Conservation (phyloP, 2,329 filamentous ascomycete genomes). For the Aspergillus tanneri region DNA sequence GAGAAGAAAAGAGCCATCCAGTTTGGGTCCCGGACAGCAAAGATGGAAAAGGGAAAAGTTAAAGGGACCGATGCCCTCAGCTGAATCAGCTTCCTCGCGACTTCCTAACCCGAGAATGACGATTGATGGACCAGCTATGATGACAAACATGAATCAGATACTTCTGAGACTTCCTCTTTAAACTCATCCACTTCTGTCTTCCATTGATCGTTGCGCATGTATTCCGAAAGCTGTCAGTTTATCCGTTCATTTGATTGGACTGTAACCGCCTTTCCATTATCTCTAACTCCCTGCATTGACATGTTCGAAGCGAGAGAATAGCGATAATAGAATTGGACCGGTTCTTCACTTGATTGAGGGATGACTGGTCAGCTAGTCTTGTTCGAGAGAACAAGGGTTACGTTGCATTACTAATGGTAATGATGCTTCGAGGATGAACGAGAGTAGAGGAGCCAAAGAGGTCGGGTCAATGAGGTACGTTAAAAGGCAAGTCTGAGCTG, state of each 20-base stretch:
- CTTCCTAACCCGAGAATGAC: background rate
- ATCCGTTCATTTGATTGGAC: slow-evolving; percentile 4
- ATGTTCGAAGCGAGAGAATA: slow-evolving; percentile 3
- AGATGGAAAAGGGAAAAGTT: slow-evolving; percentile 67
- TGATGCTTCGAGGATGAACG: background rate
- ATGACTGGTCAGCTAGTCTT: too few species aligned
- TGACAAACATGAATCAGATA: slow-evolving; percentile 45
- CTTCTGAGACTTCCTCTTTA: slow-evolving; percentile 35
- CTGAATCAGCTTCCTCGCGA: slow-evolving; percentile 19
- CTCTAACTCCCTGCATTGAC: slow-evolving; percentile 1
- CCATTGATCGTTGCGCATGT: slow-evolving; percentile 2
- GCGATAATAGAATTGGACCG: slow-evolving; percentile 8
- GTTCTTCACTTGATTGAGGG: slow-evolving; percentile 14
- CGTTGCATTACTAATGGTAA: slow-evolving; percentile 7
- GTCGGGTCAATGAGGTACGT: slow-evolving; percentile 23
- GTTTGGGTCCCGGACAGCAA: slow-evolving; percentile 78
- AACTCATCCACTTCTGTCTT: slow-evolving; percentile 8
- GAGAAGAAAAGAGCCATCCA: slow-evolving; percentile 94
- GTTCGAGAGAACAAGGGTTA: background rate
- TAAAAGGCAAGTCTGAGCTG: slow-evolving; percentile 37
- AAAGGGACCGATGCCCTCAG: slow-evolving; percentile 64
- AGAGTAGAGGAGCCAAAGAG: background rate
- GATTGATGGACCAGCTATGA: slow-evolving; percentile 32
- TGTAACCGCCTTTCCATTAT: slow-evolving; percentile 16
- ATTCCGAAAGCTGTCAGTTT: background rate